These are phyloP conservation scores for Sclerotinia borealis DNA, from an alignment of 2,329 filamentous ascomycete genomes.

Conservation along the genomic window DNA sequence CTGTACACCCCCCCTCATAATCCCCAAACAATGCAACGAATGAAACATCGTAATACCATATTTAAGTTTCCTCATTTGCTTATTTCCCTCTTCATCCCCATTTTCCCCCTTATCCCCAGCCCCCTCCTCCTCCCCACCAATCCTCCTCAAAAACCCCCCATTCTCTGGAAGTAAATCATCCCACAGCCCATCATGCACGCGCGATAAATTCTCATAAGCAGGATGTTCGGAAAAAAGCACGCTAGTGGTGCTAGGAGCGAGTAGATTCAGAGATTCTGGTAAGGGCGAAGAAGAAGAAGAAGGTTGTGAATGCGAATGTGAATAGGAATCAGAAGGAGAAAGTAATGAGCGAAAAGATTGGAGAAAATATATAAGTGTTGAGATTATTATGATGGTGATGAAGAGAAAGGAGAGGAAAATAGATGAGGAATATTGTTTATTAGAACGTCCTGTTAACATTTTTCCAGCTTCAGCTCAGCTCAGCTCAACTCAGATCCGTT, in stretches of 20 bases:
- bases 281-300: not conserved
- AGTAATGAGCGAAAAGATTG: not conserved
- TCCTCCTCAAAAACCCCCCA: not conserved
- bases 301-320: not conserved
- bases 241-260: not conserved
- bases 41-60: slow-evolving; percentile 10
- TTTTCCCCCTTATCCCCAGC: not conserved
- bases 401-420: not conserved
- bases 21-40: slow-evolving; percentile 4
- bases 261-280: not conserved
- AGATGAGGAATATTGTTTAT: not conserved
- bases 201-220: slow-evolving; percentile 4
- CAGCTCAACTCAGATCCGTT: too few relatives aligned
- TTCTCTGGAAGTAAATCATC: not conserved
- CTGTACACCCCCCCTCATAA: slow-evolving; percentile 7
- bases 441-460: not conserved
- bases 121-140: not conserved
- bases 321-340: not conserved
- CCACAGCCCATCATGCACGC: not conserved
- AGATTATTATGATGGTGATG: not conserved
- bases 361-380: not conserved
- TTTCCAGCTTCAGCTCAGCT: not conserved
- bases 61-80: not conserved
- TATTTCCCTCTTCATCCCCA: not conserved
- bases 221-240: not conserved